Evolutionary conservation across 2,329 filamentous ascomycete genomes (phyloP), one percentile per base, ranked within the genome.

Genomic region (Fusarium heterosporum): DNA sequence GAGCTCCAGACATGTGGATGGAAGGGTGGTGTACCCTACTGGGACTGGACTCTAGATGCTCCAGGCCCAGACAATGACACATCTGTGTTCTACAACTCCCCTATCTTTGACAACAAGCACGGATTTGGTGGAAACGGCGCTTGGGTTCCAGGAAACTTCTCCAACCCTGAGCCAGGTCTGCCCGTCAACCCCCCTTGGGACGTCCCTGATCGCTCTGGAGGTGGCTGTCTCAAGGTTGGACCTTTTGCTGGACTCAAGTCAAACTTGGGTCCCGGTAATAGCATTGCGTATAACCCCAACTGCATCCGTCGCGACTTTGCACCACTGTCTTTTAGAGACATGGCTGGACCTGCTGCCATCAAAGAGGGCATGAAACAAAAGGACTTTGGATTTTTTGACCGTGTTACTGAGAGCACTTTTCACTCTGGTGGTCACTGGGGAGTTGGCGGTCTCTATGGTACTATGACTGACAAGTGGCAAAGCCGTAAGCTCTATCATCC

Each of bases 361-460:
- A 58, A 68, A 11, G 42, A 58, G 1, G 61, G 68, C 1, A 60
- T 71, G 52, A 47, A 11, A 1, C 74, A 78, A 34, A 73, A 64
- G 19, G 59, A 71, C 29, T 68, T 61, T 53, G 63, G 58, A 3
- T 61, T 57, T 22, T 67, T 71, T 40, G 55, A 66, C 9, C 55
- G 32, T 14, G 40, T 69, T 1, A 73, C 76, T 3, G 57, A 68
- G 28, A 54, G 74, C 22, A 52, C 40, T 16, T 54, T 73, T n/a
- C 75, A 77, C 34, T 72, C 58, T 19, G 71, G 74, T 29, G 73
- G 66, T 14, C 68, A 70, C 6, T 70, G 67, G 47, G 72, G 41
- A 1, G 62, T 77, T 10, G 75, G 75, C 9, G 76, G 75, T 7
- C 50, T 74, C 14, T 66, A 74, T 8, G 76, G 76, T 7, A 74